Base-by-base conservation (phyloP, 768 basidiomycete species). In the Gelatoporia subvermispora region DNA sequence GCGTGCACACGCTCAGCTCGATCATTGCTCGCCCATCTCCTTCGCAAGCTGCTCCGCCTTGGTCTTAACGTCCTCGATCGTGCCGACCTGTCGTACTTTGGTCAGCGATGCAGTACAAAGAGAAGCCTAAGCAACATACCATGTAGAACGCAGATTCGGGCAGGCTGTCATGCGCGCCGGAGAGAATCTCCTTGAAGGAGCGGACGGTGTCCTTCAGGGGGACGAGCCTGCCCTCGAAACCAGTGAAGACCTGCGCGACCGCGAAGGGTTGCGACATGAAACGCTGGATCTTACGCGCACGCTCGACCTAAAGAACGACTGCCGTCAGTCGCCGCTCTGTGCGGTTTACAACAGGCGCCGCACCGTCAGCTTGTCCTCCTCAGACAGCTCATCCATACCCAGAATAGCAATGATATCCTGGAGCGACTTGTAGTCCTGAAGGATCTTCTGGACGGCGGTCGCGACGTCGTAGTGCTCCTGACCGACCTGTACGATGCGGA, bases 231-330 rank as follows among this genome's bases (percentile, higher is more conserved):
- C 95, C 96, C 78, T 96, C 94, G 64, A 91, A 94, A 78, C 95
- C 95, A 65, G 95, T 98, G 84, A 98, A 97, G 72, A 96, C 93
- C 77, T 97, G 93, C 49, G 94, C 96, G 68, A 97, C 95, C 68
- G 91, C 89, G 93, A 99, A 99, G 55, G 96, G 96, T 75, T 99
- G 94, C 59, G 93, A 97, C 96, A 99, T 98, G 90, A 98, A 97
- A 77, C 93, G 88, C 69, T 92, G 93, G 65, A 97, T 93, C 78
- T 96, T 96, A 70, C 93, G 91, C 55, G 93, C 94, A 71, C 93
- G 93, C 75, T 94, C 90, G 74, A 96, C 93, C 85, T 88, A 50
- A 8, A 41, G 60, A 4, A 35, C 2, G 13, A n/a, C 51, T 25
- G 24, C 43, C 17, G 39, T 24, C 13, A 31, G 28, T 13, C 13